phyloP scores from a whole-genome alignment of 129 eudicot genomes.

The Flaveria bidentis region DNA sequence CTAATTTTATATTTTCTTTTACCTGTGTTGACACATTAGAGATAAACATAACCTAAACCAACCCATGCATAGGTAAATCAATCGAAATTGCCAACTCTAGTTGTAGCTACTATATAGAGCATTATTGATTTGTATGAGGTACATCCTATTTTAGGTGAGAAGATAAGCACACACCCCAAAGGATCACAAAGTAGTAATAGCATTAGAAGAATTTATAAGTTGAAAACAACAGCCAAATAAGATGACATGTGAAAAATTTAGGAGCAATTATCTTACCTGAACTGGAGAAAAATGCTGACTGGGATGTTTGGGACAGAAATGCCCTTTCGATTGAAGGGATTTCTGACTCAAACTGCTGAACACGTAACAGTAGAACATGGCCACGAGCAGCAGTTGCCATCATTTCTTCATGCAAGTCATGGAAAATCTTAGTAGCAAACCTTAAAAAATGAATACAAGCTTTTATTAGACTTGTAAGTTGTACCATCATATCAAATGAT shows the following conservation, averaged over 20 bases:
- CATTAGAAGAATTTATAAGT: slow-evolving; percentile 21
- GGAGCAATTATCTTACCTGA: slow-evolving; percentile 53
- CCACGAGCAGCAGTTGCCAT: slow-evolving; percentile 92
- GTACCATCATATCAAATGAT: slow-evolving; percentile 22
- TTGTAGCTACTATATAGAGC: not conserved
- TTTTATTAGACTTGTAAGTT: slow-evolving; percentile 32
- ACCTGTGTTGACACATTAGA: not conserved
- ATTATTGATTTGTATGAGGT: slow-evolving; percentile 13
- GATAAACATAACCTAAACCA: not conserved
- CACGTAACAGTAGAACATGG: slow-evolving; percentile 66
- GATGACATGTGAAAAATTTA: slow-evolving; percentile 7
- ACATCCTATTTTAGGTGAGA: not conserved
- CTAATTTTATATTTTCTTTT: not conserved
- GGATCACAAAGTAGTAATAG: slow-evolving; percentile 1
- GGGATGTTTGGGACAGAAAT: slow-evolving; percentile 80
- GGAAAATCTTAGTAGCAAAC: slow-evolving; percentile 98
- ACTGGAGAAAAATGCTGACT: slow-evolving; percentile 49
- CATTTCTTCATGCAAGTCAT: slow-evolving; percentile 88
- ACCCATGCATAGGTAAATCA: not conserved
- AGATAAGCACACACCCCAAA: slow-evolving; percentile 10
- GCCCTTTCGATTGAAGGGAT: slow-evolving; percentile 75
- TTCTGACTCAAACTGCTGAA: slow-evolving; percentile 81
- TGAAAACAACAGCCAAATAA: slow-evolving; percentile 6
- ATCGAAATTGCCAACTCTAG: not conserved
- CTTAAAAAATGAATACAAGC: slow-evolving; percentile 42